phyloP scores from a whole-genome alignment of 768 basidiomycete species.

The Kwoniella sp. region DNA sequence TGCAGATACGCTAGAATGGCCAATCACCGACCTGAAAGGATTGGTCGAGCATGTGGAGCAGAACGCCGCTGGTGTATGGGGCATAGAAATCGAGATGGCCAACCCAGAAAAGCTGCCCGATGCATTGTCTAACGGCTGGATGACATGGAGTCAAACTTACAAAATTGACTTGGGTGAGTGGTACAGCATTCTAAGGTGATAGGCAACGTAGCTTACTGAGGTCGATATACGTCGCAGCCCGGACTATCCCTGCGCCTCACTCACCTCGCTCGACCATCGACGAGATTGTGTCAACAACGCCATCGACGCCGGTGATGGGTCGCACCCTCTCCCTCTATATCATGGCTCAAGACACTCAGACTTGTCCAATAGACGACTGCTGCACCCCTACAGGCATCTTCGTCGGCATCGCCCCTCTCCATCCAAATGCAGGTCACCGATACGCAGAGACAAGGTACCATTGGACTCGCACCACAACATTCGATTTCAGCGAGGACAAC shows the following conservation, averaged over 20 bases:
- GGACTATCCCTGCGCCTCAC: conserved; percentile 21
- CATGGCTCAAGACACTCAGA: conserved; percentile 68
- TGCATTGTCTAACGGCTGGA: conserved; percentile 67
- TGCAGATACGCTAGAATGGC: conserved; percentile 67
- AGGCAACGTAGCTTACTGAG: not conserved
- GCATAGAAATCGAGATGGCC: not conserved
- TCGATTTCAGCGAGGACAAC: conserved; percentile 69
- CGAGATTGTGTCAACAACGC: conserved; percentile 16
- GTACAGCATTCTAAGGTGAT: not conserved
- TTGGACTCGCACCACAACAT: conserved; percentile 75
- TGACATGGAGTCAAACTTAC: conserved; percentile 70
- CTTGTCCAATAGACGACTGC: conserved; percentile 62
- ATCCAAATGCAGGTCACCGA: conserved; percentile 65
- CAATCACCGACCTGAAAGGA: conserved; percentile 64
- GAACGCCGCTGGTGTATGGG: not conserved
- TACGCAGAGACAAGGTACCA: conserved; percentile 71
- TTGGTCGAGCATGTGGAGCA: conserved; percentile 67
- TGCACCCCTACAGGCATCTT: conserved; percentile 67
- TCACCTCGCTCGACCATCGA: conserved; percentile 15
- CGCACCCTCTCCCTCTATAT: conserved; percentile 67
- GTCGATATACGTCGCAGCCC: conserved; percentile 14
- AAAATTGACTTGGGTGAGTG: conserved; percentile 69
- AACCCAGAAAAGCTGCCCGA: conserved; percentile 49
- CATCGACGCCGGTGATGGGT: conserved; percentile 29
- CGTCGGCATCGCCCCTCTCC: conserved; percentile 70